A percentile compares a stretch with the other conserved stretches of the same genome.
Evolutionary conservation across 2,329 filamentous ascomycete species (phyloP).

Genomic region (Rhinocladiella mackenziei): DNA sequence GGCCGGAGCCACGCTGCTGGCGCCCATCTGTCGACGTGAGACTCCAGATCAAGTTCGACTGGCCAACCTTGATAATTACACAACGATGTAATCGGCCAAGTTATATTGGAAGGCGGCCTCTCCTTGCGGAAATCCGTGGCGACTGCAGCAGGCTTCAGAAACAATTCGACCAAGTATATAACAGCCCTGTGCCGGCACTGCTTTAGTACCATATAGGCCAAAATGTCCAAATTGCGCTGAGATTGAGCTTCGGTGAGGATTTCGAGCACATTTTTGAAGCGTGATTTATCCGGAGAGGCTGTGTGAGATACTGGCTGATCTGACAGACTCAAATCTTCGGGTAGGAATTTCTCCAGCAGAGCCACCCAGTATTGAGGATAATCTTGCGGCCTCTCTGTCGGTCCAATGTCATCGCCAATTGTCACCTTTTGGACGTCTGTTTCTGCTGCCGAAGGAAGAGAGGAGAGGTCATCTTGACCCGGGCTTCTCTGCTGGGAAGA

Average conservation of each 20-base stretch:
- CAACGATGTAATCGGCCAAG: constrained; percentile 27
- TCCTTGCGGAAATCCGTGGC: constrained; percentile 27
- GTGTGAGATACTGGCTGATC: constrained; percentile 9
- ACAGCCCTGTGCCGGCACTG: constrained; percentile 42
- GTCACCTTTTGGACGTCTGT: not conserved
- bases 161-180: constrained; percentile 36
- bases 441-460: not conserved
- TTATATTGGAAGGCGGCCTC: constrained; percentile 32
- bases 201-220: constrained; percentile 40
- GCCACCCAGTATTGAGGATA: constrained; percentile 35
- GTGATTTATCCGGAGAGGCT: constrained; percentile 16
- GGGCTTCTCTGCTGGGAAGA: not conserved
- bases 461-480: constrained; percentile 5
- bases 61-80: constrained; percentile 35
- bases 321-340: constrained; percentile 27
- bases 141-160: constrained; percentile 36
- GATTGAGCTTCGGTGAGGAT: constrained; percentile 34
- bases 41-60: constrained; percentile 18
- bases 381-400: constrained; percentile 23
- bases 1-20: not conserved
- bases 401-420: not conserved
- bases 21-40: constrained; percentile 8
- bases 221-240: constrained; percentile 35
- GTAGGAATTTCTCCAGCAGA: constrained; percentile 36
- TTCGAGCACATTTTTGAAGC: constrained; percentile 33